These are phyloP conservation scores for Trichoderma parareesei DNA, from an alignment of 495 filamentous ascomycete genomes.

Conservation along the genomic window DNA sequence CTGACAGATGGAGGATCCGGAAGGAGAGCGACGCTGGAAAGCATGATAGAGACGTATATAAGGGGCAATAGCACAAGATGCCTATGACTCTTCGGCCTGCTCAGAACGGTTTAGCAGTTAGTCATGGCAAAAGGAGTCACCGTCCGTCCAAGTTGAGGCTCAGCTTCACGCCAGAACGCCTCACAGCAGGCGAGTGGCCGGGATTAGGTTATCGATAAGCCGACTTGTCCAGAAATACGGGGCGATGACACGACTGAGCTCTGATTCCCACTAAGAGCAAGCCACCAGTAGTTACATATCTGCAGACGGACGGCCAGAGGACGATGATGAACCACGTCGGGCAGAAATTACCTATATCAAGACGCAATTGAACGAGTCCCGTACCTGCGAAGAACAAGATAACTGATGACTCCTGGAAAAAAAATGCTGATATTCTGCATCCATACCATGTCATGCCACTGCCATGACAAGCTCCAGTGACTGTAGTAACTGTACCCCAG, in stretches of 20 bases:
- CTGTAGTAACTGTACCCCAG: no score
- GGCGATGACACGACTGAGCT: conserved; percentile 1
- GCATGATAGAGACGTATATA: background rate
- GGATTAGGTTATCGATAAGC: background rate
- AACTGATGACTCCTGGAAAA: no score
- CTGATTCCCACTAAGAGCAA: background rate
- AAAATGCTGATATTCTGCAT: no score
- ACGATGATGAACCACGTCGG: no score
- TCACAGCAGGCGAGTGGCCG: background rate
- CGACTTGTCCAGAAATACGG: background rate
- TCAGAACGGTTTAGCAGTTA: background rate
- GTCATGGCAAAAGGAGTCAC: background rate
- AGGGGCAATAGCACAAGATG: background rate
- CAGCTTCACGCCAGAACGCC: background rate
- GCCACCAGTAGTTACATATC: conserved; percentile 1
- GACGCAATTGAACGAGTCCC: no score
- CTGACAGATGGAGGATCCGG: background rate
- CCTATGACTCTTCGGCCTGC: conserved; percentile 2
- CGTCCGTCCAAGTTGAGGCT: background rate
- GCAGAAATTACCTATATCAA: no score
- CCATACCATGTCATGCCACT: no score
- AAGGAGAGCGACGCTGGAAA: background rate
- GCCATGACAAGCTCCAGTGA: no score
- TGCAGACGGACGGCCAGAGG: background rate
- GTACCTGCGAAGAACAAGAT: no score